A percentile compares a stretch with the other conserved stretches of the same genome.
Conservation (phyloP, 2,329 filamentous ascomycete genomes). For the Claviceps sp. region DNA sequence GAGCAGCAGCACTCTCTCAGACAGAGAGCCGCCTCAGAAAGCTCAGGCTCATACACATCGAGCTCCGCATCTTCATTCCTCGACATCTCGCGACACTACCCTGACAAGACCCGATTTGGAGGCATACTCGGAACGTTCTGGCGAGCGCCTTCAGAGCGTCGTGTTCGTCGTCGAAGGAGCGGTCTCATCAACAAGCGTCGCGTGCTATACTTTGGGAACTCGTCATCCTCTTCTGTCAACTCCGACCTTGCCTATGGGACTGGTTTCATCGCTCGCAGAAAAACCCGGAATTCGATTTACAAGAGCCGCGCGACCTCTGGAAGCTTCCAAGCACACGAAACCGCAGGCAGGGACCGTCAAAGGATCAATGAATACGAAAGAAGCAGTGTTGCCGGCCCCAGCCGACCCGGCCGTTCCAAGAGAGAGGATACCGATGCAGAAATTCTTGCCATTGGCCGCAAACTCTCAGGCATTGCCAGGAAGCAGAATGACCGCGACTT, state of each 20-base stretch:
- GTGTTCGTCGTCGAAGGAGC: conserved; percentile 23
- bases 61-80: conserved; percentile 47
- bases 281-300: conserved; percentile 14
- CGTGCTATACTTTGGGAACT: conserved; percentile 46
- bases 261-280: conserved; percentile 36
- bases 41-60: conserved; percentile 24
- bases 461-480: conserved; percentile 38
- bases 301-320: conserved; percentile 3
- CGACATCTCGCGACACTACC: conserved; percentile 48
- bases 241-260: conserved; percentile 55
- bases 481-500: conserved; percentile 37
- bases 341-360: neutral
- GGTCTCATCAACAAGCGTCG: conserved; percentile 35
- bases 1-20: conserved; percentile 6
- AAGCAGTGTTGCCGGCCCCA: neutral
- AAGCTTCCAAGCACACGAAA: neutral
- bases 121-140: conserved; percentile 52
- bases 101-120: conserved; percentile 30
- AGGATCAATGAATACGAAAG: neutral
- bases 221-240: conserved; percentile 54
- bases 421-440: conserved; percentile 39
- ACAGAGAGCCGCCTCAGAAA: conserved; percentile 16
- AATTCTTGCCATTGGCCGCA: conserved; percentile 40
- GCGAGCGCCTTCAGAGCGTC: conserved; percentile 43
- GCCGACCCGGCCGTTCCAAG: conserved; percentile 6